Percentiles rank a stretch among this genome's conserved stretches.
These are phyloP conservation scores for Fraxinus dipetala DNA, from an alignment of 305 asterid genomes.

Conservation along the genomic window DNA sequence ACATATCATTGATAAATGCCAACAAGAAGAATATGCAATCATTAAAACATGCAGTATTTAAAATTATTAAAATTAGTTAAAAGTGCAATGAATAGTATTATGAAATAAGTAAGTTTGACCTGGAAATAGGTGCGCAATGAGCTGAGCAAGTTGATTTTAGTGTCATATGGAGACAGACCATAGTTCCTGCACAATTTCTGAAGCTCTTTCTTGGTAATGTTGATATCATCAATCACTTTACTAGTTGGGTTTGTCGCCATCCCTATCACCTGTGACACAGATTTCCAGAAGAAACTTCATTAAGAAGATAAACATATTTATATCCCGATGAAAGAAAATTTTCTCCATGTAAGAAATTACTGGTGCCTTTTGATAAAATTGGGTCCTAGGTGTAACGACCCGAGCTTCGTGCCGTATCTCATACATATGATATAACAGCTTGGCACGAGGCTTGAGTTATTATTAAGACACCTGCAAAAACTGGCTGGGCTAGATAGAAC, in stretches of 20 bases:
- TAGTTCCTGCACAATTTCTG: neutral
- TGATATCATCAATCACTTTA: neutral
- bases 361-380: neutral
- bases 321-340: neutral
- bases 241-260: neutral
- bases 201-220: neutral
- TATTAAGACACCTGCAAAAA: neutral
- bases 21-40: neutral
- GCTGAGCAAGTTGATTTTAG: neutral
- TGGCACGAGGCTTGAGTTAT: neutral
- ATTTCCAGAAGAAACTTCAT: neutral
- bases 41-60: neutral
- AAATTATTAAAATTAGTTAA: neutral
- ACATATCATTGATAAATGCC: neutral
- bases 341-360: neutral
- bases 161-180: neutral
- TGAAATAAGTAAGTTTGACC: neutral
- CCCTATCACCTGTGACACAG: neutral
- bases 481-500: neutral
- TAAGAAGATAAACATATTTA: neutral
- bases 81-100: neutral
- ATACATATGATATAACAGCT: neutral
- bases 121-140: neutral
- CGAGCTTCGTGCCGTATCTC: neutral
- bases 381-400: neutral